Conservation (phyloP, 2,329 filamentous ascomycete genomes). For the Aspergillus terreus region DNA sequence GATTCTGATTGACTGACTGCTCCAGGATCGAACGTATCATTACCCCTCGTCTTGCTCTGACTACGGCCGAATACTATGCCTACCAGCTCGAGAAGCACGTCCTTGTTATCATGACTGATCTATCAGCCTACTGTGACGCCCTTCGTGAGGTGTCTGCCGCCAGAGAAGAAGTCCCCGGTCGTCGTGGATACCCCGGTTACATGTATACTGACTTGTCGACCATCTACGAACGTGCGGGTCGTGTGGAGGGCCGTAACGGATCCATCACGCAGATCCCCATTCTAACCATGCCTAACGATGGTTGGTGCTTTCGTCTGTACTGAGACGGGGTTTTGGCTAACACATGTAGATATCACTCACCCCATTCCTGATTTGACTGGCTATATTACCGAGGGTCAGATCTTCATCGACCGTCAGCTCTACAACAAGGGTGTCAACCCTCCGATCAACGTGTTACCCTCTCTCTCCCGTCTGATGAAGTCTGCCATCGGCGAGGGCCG, state of each 20-base stretch:
- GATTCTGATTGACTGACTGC: conserved; percentile 4
- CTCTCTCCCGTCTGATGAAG: conserved; percentile 98
- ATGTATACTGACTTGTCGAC: conserved; percentile 99
- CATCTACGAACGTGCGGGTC: conserved; percentile 97
- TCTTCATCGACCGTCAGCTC: conserved; percentile 91
- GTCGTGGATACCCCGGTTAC: conserved; percentile 99
- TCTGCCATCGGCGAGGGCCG: conserved; percentile 97
- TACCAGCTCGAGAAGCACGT: conserved; percentile 99
- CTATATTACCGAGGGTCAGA: conserved; percentile 98
- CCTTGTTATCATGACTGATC: conserved; percentile 94
- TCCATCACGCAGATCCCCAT: conserved; percentile 99
- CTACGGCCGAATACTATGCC: conserved; percentile 98
- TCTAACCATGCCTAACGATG: conserved; percentile 98
- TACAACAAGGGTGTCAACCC: conserved; percentile 98
- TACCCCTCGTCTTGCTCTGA: conserved; percentile 94
- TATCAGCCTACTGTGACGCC: conserved; percentile 97
- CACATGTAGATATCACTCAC: conserved; percentile 76
- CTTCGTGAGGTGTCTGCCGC: conserved; percentile 97
- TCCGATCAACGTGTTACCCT: conserved; percentile 96
- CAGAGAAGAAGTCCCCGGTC: conserved; percentile 96
- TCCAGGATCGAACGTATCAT: conserved; percentile 97
- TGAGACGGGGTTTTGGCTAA: background rate
- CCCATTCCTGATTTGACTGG: conserved; percentile 98
- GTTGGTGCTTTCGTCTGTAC: conserved; percentile 35
- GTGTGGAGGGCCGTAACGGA: conserved; percentile 93